Base-by-base conservation (phyloP, 805 yeast genomes). In the Millerozyma miso region DNA sequence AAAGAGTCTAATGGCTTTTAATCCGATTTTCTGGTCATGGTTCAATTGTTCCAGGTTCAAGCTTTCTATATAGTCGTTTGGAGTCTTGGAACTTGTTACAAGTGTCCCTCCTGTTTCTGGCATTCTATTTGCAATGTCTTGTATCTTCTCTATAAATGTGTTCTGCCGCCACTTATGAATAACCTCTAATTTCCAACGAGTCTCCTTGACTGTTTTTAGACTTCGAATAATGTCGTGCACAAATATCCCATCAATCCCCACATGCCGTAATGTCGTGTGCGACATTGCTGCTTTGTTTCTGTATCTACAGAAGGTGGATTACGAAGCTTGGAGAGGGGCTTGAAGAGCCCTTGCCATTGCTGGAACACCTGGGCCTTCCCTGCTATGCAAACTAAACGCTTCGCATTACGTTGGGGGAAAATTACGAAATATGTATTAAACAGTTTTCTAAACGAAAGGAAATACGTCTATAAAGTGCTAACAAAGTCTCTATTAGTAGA, bases 1-100 rank as follows among this genome's bases (percentile, higher is more conserved):
- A 56, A 93, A 93, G 26, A 80, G 69, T 38, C 97, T 72, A 46
- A 93, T 93, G 15, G 95, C 88, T 51, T 80, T 79, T 45, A 88
- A 76, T 0, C 93, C 95, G n/a, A 77, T 65, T 46, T 71, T 73
- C 58, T 88, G 96, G 55, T 84, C 88, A 44, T 71, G 71, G 43
- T 73, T 71, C 33, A 71, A 61, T 48, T 71, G 74, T 43, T 68
- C 73, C 3, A 59, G 57, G 1, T 71, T 53, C 43, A 70, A 59
- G 48, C 70, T 65, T 42, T 63, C 55, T 19, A 70, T 70, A 45
- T 66, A 70, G 49, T 70, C 76, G 47, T 67, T 68, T 20, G 76
- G 76, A 4, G 73, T 64, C 4, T 66, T 52, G 17, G 64, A 49
- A 8, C 55, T 40, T 10, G 63, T 55, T 5, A 17, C 19, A 7